Conservation (phyloP, 345 rosid genomes). For the Populus nigra region DNA sequence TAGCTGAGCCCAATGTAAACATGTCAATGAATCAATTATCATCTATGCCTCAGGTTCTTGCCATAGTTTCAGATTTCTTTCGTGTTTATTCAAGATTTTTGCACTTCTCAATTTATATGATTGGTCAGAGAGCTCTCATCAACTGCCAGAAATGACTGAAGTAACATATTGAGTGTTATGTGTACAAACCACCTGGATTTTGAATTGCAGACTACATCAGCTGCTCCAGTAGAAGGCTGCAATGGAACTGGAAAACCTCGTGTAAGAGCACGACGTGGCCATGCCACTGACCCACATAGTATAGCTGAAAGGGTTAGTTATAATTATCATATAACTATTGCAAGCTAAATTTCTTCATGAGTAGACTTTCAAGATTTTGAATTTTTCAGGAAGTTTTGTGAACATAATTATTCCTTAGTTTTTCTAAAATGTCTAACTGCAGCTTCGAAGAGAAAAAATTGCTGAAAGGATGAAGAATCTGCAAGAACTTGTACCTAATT, state of each 20-base stretch:
- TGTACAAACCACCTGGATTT: background rate
- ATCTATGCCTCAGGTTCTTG: constrained; percentile 30
- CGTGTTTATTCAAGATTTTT: background rate
- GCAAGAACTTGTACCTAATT: constrained; percentile 24
- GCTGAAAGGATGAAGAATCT: constrained; percentile 27
- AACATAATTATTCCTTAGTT: background rate
- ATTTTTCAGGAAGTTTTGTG: background rate
- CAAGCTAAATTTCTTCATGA: background rate
- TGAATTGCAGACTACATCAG: constrained; percentile 27
- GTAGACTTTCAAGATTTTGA: background rate
- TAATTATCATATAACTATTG: background rate
- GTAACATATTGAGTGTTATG: background rate
- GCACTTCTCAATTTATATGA: background rate
- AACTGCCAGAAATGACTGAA: constrained; percentile 1
- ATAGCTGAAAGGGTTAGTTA: constrained; percentile 26
- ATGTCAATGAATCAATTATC: constrained; percentile 13
- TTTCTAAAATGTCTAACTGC: background rate
- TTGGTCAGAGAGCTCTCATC: background rate
- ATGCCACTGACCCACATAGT: constrained; percentile 28
- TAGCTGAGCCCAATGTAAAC: constrained; percentile 12
- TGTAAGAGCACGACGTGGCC: constrained; percentile 25
- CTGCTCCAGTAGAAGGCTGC: constrained; percentile 20
- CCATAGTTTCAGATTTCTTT: background rate
- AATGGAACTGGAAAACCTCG: constrained; percentile 44
- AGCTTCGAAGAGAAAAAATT: constrained; percentile 26